Evolutionary conservation across 2,329 filamentous ascomycete genomes (phyloP).

Genomic region (Colletotrichum higginsianum): DNA sequence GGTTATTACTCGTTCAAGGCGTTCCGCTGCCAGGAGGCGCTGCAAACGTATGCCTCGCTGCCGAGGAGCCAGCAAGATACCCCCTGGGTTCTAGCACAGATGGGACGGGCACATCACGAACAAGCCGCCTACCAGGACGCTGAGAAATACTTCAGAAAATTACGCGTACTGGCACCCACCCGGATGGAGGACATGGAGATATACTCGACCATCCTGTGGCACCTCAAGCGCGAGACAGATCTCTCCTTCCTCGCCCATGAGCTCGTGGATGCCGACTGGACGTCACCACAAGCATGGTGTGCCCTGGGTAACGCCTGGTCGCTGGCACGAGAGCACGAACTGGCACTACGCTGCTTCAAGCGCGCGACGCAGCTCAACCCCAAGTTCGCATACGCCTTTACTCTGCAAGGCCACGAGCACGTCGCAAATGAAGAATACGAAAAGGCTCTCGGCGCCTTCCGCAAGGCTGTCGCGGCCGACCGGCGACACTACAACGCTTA

Average conservation of each 20-base stretch:
- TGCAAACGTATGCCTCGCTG: slow-evolving; percentile 80
- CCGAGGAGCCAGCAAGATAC: slow-evolving; percentile 86
- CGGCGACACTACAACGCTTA: slow-evolving; percentile 97
- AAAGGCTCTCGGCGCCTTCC: slow-evolving; percentile 90
- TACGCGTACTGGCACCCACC: slow-evolving; percentile 85
- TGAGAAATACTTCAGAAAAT: slow-evolving; percentile 85
- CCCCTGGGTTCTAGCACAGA: slow-evolving; percentile 91
- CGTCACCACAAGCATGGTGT: slow-evolving; percentile 96
- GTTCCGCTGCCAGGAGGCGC: slow-evolving; percentile 83
- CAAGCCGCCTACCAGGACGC: slow-evolving; percentile 88
- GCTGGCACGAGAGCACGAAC: slow-evolving; percentile 91
- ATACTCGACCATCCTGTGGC: slow-evolving; percentile 99
- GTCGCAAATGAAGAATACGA: slow-evolving; percentile 98
- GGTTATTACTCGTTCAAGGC: slow-evolving; percentile 85
- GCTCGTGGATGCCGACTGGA: slow-evolving; percentile 86
- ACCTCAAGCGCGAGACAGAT: slow-evolving; percentile 91
- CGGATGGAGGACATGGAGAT: slow-evolving; percentile 96
- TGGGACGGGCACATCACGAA: slow-evolving; percentile 93
- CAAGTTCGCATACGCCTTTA: slow-evolving; percentile 95
- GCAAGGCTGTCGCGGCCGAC: slow-evolving; percentile 88
- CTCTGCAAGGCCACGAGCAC: slow-evolving; percentile 95
- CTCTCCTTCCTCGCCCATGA: slow-evolving; percentile 94
- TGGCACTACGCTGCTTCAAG: slow-evolving; percentile 94
- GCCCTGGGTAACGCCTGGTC: slow-evolving; percentile 96
- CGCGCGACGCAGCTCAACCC: slow-evolving; percentile 92